phyloP scores from a whole-genome alignment of 768 basidiomycete species.

The Leucosporidium yakuticum region DNA sequence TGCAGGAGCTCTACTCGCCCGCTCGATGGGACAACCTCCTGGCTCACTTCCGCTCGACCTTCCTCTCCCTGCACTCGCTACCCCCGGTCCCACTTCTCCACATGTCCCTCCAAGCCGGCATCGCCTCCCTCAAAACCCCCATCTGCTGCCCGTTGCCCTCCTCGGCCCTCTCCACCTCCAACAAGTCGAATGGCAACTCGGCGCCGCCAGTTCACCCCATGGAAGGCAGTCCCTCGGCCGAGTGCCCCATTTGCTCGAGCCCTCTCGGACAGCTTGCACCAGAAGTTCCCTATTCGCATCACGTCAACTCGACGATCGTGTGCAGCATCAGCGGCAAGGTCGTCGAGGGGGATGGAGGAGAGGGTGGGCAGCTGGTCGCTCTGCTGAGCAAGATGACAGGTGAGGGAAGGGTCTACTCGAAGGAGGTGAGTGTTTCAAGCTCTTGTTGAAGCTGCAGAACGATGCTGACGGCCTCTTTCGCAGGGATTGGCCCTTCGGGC shows the following conservation, averaged over 20 bases:
- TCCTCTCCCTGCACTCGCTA: slow-evolving; percentile 78
- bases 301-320: slow-evolving; percentile 91
- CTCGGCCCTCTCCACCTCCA: slow-evolving; percentile 51
- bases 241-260: slow-evolving; percentile 85
- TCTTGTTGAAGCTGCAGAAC: background rate
- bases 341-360: slow-evolving; percentile 68
- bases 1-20: slow-evolving; percentile 72
- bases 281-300: slow-evolving; percentile 87
- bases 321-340: slow-evolving; percentile 85
- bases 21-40: slow-evolving; percentile 70
- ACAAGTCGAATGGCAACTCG: background rate
- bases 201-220: slow-evolving; percentile 8
- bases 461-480: background rate
- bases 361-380: slow-evolving; percentile 31
- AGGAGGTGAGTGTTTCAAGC: slow-evolving; percentile 49
- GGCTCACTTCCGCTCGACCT: slow-evolving; percentile 72
- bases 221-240: slow-evolving; percentile 40
- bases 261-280: slow-evolving; percentile 64
- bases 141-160: slow-evolving; percentile 59
- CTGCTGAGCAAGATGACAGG: slow-evolving; percentile 13
- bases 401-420: slow-evolving; percentile 31
- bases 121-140: slow-evolving; percentile 82
- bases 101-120: slow-evolving; percentile 81
- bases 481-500: slow-evolving; percentile 29
- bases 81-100: slow-evolving; percentile 81